A percentile compares a stretch with the other conserved stretches of the same genome.
Evolutionary conservation across 257 asterid species (phyloP).

Genomic region (Nicotiana noctiflora): DNA sequence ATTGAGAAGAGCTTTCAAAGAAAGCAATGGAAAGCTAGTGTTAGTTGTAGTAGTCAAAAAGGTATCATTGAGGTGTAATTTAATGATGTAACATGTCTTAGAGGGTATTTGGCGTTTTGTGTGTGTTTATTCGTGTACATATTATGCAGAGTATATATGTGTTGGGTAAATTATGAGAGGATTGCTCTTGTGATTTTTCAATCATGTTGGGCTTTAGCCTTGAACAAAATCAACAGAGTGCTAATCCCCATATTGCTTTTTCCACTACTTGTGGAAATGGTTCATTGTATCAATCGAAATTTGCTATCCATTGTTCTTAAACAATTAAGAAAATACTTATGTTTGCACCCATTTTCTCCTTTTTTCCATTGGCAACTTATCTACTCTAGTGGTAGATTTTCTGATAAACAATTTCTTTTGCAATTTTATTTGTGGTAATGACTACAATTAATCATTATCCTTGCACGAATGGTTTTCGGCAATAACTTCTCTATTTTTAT

Average conservation of each 20-base stretch:
- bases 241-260: neutral
- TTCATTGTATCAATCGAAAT: neutral
- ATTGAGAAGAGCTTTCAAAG: conserved; percentile 23
- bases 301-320: neutral
- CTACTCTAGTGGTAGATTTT: too few species aligned
- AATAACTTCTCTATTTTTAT: too few species aligned
- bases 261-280: conserved; percentile 1
- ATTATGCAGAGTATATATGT: neutral
- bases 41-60: neutral
- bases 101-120: neutral
- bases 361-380: too few species aligned
- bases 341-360: too few species aligned
- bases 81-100: neutral
- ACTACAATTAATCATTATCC: too few species aligned
- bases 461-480: too few species aligned
- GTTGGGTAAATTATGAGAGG: neutral
- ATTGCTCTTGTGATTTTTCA: neutral
- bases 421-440: too few species aligned
- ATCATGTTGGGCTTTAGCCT: neutral
- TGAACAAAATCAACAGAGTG: neutral
- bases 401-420: too few species aligned
- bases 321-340: neutral
- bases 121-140: neutral
- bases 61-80: neutral
- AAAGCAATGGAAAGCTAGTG: neutral